Evolutionary conservation across 345 rosid species (phyloP).

Genomic region (Eutrema yunnanense): DNA sequence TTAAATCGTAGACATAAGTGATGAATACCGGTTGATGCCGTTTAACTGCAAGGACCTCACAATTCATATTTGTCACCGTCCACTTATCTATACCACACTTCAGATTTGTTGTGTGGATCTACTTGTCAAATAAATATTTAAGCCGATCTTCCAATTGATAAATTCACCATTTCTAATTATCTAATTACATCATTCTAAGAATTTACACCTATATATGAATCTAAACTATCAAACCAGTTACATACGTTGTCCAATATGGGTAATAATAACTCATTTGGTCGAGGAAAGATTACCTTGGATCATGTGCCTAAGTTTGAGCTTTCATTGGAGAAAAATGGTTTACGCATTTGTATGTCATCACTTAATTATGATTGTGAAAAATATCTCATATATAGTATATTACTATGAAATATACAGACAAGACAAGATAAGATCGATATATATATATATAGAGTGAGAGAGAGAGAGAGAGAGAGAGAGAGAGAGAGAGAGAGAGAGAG

Average conservation of each 20-base stretch:
- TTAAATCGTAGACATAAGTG: not conserved
- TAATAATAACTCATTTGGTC: too few relatives aligned
- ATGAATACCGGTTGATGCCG: not conserved
- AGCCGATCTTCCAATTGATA: not conserved
- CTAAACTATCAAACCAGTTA: not conserved
- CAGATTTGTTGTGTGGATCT: not conserved
- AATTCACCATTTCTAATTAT: not conserved
- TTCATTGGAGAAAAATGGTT: not conserved
- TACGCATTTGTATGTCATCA: not conserved
- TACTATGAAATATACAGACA: constrained; percentile 3
- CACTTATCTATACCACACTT: not conserved
- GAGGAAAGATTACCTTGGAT: not conserved
- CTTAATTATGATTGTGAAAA: not conserved
- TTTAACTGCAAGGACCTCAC: not conserved
- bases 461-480: not conserved
- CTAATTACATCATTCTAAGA: not conserved
- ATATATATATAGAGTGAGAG: not conserved
- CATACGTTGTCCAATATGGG: not conserved
- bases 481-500: not conserved
- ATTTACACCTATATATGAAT: not conserved
- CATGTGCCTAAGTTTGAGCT: not conserved
- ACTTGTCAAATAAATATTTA: not conserved
- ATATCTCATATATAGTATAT: not conserved
- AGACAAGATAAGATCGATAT: constrained; percentile 12
- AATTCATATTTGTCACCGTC: not conserved